These are phyloP conservation scores for Fusarium xyrophilum DNA, from an alignment of 2,329 filamentous ascomycete genomes.

Conservation along the genomic window DNA sequence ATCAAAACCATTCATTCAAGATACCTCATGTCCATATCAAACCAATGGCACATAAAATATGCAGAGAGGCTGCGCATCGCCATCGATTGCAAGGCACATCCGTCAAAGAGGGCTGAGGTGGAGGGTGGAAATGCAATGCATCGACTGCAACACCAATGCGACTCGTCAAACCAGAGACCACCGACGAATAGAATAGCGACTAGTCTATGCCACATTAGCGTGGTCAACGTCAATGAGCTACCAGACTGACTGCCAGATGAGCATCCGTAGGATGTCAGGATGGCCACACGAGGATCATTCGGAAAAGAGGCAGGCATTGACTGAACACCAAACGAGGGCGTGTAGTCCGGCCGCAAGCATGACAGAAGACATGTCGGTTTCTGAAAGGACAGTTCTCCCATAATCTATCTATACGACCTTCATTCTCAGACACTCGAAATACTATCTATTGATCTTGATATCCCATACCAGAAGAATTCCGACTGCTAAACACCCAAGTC, in stretches of 20 bases:
- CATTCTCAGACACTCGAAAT: not conserved
- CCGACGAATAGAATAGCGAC: constrained; percentile 7
- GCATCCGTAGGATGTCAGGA: not conserved
- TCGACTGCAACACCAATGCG: constrained; percentile 15
- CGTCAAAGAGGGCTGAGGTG: constrained; percentile 42
- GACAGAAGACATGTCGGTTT: not conserved
- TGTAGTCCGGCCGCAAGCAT: not conserved
- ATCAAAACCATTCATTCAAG: constrained; percentile 1
- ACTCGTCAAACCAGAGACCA: constrained; percentile 12
- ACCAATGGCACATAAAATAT: not conserved
- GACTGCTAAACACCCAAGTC: not conserved
- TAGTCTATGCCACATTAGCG: not conserved
- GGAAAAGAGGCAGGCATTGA: constrained; percentile 5
- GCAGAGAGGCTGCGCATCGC: constrained; percentile 34
- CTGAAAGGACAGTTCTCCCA: not conserved
- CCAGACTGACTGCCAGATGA: not conserved
- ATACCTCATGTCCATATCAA: not conserved
- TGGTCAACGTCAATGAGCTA: constrained; percentile 12
- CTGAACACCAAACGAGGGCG: not conserved
- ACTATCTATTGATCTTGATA: not conserved
- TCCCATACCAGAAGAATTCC: not conserved
- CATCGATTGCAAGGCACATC: constrained; percentile 39
- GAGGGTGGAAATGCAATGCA: constrained; percentile 38
- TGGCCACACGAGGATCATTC: constrained; percentile 25
- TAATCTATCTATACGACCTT: too few species aligned